Percentiles rank a stretch among this genome's conserved stretches.
Conservation (phyloP, 306 rosid genomes). For the Lathyrus aphaca region DNA sequence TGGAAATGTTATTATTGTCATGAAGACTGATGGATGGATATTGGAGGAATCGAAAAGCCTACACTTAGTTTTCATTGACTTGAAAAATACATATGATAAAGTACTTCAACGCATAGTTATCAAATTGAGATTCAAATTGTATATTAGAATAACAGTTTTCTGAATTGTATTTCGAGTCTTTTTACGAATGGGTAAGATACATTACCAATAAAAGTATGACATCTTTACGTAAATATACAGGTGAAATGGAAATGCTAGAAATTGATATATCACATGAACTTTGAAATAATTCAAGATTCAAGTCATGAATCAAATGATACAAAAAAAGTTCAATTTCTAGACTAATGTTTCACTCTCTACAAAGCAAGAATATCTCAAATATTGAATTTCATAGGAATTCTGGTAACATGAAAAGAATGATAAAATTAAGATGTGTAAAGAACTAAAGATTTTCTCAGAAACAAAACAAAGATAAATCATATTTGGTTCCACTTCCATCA, state of each 20-base stretch:
- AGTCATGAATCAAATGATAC: not conserved
- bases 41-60: no score
- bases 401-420: not conserved
- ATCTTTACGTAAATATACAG: not conserved
- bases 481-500: slow-evolving; percentile 5
- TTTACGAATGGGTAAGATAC: not conserved
- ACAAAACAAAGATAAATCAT: slow-evolving; percentile 7
- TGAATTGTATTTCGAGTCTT: no score
- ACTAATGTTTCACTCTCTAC: not conserved
- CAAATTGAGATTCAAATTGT: not conserved
- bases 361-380: not conserved
- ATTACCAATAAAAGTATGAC: not conserved
- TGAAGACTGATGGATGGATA: not conserved
- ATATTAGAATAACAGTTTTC: not conserved
- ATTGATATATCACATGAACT: not conserved
- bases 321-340: not conserved
- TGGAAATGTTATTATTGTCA: not conserved
- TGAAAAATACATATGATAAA: not conserved
- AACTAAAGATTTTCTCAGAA: not conserved
- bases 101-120: not conserved
- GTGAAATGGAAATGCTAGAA: not conserved
- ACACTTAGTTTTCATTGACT: not conserved
- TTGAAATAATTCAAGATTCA: not conserved
- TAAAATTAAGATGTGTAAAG: not conserved
- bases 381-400: not conserved